Conservation (phyloP, 257 asterid genomes). For the Ajuga chamaepitys region DNA sequence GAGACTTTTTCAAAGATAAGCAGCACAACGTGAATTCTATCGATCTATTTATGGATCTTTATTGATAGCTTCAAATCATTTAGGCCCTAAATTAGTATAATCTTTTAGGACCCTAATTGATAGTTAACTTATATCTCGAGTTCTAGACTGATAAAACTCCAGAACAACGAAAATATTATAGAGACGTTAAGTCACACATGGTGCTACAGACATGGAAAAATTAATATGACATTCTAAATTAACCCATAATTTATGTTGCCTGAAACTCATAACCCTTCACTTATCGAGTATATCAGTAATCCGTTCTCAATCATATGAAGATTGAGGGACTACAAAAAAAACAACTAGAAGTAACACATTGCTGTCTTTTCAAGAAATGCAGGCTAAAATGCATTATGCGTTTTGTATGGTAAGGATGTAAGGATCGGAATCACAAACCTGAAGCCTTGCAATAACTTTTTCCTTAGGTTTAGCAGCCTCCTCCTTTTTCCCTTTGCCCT, state of each 20-base stretch:
- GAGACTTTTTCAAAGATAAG: background rate
- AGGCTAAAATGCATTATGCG: background rate
- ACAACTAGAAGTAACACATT: background rate
- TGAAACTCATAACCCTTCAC: background rate
- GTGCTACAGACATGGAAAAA: background rate
- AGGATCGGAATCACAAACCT: constrained; percentile 49
- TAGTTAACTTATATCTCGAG: no score
- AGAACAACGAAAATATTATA: no score
- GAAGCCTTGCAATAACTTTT: constrained; percentile 77
- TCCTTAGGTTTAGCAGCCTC: constrained; percentile 23
- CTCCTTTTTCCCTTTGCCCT: constrained; percentile 35
- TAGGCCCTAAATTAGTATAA: no score
- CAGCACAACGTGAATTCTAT: background rate
- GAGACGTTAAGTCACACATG: no score
- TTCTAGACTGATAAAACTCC: no score
- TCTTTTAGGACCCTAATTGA: no score
- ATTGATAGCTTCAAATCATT: no score
- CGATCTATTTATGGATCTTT: no score
- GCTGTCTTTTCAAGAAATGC: background rate
- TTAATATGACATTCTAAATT: background rate
- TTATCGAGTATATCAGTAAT: background rate
- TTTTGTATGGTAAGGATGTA: background rate
- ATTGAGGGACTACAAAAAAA: background rate
- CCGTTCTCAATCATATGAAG: background rate
- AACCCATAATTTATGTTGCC: background rate